phyloP scores from a whole-genome alignment of 2,329 filamentous ascomycete genomes.

The Fusarium veterinarium region DNA sequence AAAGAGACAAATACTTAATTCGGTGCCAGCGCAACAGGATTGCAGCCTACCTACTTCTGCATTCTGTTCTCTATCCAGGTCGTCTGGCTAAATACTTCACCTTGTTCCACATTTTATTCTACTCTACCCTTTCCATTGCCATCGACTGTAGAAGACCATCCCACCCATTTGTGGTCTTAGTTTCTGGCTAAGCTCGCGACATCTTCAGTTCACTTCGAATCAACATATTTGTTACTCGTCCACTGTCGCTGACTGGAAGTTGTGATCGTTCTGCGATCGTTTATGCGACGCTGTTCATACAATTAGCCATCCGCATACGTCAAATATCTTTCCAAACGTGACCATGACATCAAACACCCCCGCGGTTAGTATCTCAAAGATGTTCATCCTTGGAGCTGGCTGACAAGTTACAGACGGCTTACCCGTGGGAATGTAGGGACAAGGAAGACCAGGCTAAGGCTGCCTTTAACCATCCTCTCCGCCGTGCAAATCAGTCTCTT shows the following conservation, averaged over 20 bases:
- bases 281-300: constrained; percentile 7
- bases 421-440: constrained; percentile 64
- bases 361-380: constrained; percentile 30
- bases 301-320: constrained; percentile 4
- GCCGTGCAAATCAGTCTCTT: constrained; percentile 58
- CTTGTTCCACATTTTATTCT: neutral
- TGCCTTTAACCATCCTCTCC: constrained; percentile 62
- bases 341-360: constrained; percentile 37
- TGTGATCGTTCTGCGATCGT: neutral
- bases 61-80: neutral
- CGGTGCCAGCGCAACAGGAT: constrained; percentile 33
- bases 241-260: neutral
- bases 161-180: neutral
- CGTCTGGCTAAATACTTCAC: neutral
- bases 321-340: constrained; percentile 9
- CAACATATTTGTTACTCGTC: neutral
- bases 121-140: neutral
- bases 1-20: constrained; percentile 26
- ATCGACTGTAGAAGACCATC: neutral
- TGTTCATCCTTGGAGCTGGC: constrained; percentile 1
- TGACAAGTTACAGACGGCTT: constrained; percentile 44
- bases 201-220: neutral
- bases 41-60: constrained; percentile 30
- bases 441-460: constrained; percentile 62
- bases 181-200: constrained; percentile 1